Base-by-base conservation (phyloP, 352 stramenopile genomes). In the Elongisporangium prolatum region DNA sequence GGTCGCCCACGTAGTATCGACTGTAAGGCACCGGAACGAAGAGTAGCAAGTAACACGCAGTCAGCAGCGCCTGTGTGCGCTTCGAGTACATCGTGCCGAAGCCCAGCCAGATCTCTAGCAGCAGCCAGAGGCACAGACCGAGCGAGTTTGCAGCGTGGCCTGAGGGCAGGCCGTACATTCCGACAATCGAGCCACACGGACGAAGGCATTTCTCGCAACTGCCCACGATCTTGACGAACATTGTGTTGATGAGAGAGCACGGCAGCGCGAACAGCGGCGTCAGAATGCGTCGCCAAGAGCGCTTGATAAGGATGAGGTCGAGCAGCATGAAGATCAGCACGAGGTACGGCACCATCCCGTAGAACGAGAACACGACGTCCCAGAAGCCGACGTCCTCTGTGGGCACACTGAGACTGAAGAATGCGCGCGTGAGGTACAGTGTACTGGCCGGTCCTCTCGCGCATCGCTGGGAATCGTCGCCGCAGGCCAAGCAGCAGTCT, bases 371-470 rank as follows among this genome's bases (percentile, higher is more conserved):
- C 28, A 82, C 54, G 24, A 77, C 63, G 37, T 82, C 72, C 69
- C 69, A 77, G 55, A 79, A 74, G 50, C 57, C 64, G 54, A 82
- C 52, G 48, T 63, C 59, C 54, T 78, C 47, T 3, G 68, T 69
- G 34, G 69, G 72, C 64, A 77, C 67, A 53, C 69, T 79, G 53
- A 82, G 62, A 49, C 67, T 77, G 63, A 82, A 82, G 64, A 82
- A 78, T 58, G 68, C 74, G 60, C 67, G 69, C 58, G 72, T 77
- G 62, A 79, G 61, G 62, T 63, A 69, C 49, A 57, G 65, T 34
- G 59, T 8, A 18, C 69, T 71, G 64, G 69, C 78, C 28, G 72
- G 69, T 0, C 72, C 69, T 47, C 72, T 67, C 47, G 69, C 62
- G 48, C 72, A 82, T 50, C 72, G 72, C 59, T 74, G 66, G 40